Percentiles rank a stretch among this genome's conserved stretches.
These are phyloP conservation scores for Diaporthe sp. DNA, from an alignment of 2,329 filamentous ascomycete species.

Conservation along the genomic window DNA sequence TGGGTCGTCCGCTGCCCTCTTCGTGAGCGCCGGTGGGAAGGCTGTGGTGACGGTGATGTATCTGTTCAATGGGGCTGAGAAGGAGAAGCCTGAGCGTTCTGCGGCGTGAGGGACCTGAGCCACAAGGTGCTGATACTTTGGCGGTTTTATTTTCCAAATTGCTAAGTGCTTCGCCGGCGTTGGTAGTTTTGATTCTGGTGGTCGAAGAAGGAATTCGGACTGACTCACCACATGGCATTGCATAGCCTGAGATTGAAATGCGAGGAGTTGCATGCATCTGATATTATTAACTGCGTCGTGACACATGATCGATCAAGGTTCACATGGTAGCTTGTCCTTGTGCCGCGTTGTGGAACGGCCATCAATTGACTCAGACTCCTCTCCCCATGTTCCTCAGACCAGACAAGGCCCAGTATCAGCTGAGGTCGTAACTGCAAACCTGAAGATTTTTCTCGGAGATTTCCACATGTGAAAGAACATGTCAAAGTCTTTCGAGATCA, in stretches of 20 bases:
- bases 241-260: neutral
- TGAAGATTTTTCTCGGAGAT: neutral
- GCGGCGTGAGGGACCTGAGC: constrained; percentile 11
- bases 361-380: neutral
- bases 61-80: constrained; percentile 56
- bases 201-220: neutral
- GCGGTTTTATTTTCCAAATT: neutral
- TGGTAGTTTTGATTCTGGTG: neutral
- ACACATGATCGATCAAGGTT: neutral
- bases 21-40: constrained; percentile 61
- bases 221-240: neutral
- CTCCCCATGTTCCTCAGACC: neutral
- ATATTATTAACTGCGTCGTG: neutral
- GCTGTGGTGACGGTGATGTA: constrained; percentile 60
- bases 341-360: neutral
- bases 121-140: neutral
- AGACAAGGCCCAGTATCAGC: neutral
- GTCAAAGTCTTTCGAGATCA: neutral
- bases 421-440: neutral
- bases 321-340: neutral
- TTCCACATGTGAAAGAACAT: constrained; percentile 9
- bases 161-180: neutral
- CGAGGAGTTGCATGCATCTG: constrained; percentile 13
- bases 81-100: constrained; percentile 39
- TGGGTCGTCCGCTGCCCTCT: constrained; percentile 58